Evolutionary conservation across 1,139 yeast genomes (phyloP).

Genomic region (Blastobotrys buckinghamii): DNA sequence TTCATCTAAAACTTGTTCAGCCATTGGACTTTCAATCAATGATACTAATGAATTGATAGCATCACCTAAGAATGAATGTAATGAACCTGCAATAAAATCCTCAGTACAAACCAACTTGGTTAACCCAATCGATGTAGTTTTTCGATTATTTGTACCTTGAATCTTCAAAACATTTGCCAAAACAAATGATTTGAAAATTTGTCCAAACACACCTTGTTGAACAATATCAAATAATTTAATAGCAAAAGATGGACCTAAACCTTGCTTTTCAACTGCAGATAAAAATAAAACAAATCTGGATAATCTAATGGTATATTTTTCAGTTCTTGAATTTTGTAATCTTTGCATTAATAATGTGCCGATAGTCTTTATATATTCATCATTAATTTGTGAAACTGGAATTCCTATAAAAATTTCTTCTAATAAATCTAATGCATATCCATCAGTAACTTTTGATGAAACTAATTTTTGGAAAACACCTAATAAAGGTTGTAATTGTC

Average conservation of each 20-base stretch:
- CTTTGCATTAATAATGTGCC: conserved; percentile 74
- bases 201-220: conserved; percentile 58
- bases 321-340: conserved; percentile 75
- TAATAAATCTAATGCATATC: conserved; percentile 76
- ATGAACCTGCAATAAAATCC: conserved; percentile 33
- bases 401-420: conserved; percentile 60
- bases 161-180: conserved; percentile 62
- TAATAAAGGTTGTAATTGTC: conserved; percentile 63
- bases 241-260: conserved; percentile 46
- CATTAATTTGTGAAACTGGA: conserved; percentile 42
- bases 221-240: conserved; percentile 55
- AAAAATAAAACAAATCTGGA: conserved; percentile 60
- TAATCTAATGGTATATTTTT: conserved; percentile 60
- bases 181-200: conserved; percentile 56
- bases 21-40: conserved; percentile 36
- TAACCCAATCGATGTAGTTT: conserved; percentile 69
- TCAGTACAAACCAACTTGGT: conserved; percentile 50
- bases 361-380: conserved; percentile 61
- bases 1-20: conserved; percentile 22
- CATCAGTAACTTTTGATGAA: conserved; percentile 76
- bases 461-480: conserved; percentile 96
- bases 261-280: conserved; percentile 41
- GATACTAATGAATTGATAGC: conserved; percentile 50
- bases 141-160: conserved; percentile 66
- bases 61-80: conserved; percentile 41